A percentile compares a stretch with the other conserved stretches of the same genome.
phyloP scores from a whole-genome alignment of 1,284 basidiomycete species.

The Puccinia horiana region DNA sequence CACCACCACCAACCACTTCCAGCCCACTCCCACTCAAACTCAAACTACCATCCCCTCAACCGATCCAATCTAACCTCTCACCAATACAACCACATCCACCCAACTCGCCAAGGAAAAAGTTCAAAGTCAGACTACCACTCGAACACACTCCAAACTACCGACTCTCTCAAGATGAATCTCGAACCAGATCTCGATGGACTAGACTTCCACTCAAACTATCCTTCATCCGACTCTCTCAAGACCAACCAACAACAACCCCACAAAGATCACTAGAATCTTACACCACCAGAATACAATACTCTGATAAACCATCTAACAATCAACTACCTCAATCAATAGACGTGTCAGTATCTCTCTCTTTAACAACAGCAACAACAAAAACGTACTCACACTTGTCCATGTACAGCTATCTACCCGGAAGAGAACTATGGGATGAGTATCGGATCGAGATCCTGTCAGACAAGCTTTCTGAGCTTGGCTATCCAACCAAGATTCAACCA shows the following conservation, averaged over 20 bases:
- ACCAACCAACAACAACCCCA: background rate
- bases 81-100: background rate
- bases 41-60: background rate
- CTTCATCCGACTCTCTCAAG: background rate
- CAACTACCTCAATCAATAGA: constrained; percentile 37
- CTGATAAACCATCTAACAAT: background rate
- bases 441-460: constrained; percentile 40
- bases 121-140: constrained; percentile 46
- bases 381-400: background rate
- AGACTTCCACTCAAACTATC: constrained; percentile 29
- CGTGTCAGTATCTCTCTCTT: constrained; percentile 24
- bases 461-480: constrained; percentile 33
- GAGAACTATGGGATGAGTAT: constrained; percentile 48
- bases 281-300: background rate
- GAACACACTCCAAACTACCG: constrained; percentile 38
- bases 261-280: background rate
- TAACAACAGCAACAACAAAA: background rate
- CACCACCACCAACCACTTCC: background rate
- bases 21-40: background rate
- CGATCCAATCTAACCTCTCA: background rate
- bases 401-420: constrained; percentile 47
- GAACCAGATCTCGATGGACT: constrained; percentile 40
- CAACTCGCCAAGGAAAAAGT: constrained; percentile 17
- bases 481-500: constrained; percentile 26
- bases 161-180: constrained; percentile 26